Evolutionary conservation across 805 yeast genomes (phyloP).

Genomic region (Ogataea dorogensis): DNA sequence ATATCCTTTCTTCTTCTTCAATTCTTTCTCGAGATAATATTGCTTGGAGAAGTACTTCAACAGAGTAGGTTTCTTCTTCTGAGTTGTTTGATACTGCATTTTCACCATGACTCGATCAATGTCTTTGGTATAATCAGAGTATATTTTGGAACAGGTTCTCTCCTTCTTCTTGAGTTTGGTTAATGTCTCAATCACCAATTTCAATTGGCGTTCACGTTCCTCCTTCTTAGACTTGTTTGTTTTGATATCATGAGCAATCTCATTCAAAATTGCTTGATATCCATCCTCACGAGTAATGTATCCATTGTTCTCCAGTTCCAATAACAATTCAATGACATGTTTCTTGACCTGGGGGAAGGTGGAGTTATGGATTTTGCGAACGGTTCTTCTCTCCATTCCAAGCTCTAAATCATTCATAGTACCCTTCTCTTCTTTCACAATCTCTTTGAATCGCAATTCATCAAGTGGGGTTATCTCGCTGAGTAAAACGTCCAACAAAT

Average conservation of each 20-base stretch:
- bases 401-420: conserved; percentile 15
- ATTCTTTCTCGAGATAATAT: conserved; percentile 69
- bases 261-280: conserved; percentile 77
- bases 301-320: conserved; percentile 72
- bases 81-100: conserved; percentile 45
- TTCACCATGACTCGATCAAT: conserved; percentile 43
- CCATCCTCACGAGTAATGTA: conserved; percentile 63
- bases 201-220: conserved; percentile 41
- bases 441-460: conserved; percentile 59
- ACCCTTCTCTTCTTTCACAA: conserved; percentile 49
- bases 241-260: conserved; percentile 77
- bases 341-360: conserved; percentile 77
- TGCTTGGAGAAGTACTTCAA: conserved; percentile 62
- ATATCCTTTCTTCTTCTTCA: conserved; percentile 63
- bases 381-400: conserved; percentile 39
- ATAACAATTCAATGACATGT: conserved; percentile 66
- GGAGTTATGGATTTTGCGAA: conserved; percentile 35
- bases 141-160: conserved; percentile 42
- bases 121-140: conserved; percentile 46
- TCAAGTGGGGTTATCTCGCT: conserved; percentile 66
- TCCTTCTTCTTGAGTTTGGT: conserved; percentile 45
- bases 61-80: conserved; percentile 38
- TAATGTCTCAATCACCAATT: conserved; percentile 41
- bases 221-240: conserved; percentile 44
- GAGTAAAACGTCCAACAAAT: conserved; percentile 49